Base-by-base conservation (phyloP, 2,329 filamentous ascomycete species). In the Penicillium sp. region DNA sequence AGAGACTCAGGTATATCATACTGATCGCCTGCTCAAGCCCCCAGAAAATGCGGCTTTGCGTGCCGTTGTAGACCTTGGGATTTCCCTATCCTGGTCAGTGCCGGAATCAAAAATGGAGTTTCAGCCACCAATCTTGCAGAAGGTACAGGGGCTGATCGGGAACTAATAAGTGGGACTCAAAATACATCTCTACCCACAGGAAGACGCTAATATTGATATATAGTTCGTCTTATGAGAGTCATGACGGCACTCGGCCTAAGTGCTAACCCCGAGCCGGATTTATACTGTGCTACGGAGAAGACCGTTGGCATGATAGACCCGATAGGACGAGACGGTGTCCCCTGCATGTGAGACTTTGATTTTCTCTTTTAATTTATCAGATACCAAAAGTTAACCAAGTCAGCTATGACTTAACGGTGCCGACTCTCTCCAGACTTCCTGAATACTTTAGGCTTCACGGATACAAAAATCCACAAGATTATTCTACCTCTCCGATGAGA, bases 11-110 rank as follows among this genome's bases (percentile, higher is more conserved):
- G 2, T 24, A 11, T 9, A 39, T 19, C 45, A 50, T 23, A 56
- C 29, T 16, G n/a, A 37, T 19, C 10, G n/a, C n/a, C 4, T 79
- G 75, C 19, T 23, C 11, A 31, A 72, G 70, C 68, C 70, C 24
- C 64, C 69, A 3, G 70, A 72, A 51, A 70, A 68, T 62, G 67
- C 69, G 6, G 67, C 70, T 1, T 56, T 73, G 28, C 65, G 67
- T 10, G 58, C 64, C n/a, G 65, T 68, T 10, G 59, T 72, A 16
- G 70, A 73, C 42, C 45, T 71, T 28, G 61, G 63, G 6, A 56
- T 72, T 69, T 72, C 29, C 48, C 62, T 6, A 39, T 67, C n/a
- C 56, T 73, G 9, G 53, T 65, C 5, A 53, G 61, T 37, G 3
- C 28, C 5, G 21, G 55, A 57, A 28, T 33, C n/a, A 49, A 49